Percentiles rank a stretch among this genome's conserved stretches.
Conservation (phyloP, 139 green algal species). For the Pseudopediastrum boryanum region DNA sequence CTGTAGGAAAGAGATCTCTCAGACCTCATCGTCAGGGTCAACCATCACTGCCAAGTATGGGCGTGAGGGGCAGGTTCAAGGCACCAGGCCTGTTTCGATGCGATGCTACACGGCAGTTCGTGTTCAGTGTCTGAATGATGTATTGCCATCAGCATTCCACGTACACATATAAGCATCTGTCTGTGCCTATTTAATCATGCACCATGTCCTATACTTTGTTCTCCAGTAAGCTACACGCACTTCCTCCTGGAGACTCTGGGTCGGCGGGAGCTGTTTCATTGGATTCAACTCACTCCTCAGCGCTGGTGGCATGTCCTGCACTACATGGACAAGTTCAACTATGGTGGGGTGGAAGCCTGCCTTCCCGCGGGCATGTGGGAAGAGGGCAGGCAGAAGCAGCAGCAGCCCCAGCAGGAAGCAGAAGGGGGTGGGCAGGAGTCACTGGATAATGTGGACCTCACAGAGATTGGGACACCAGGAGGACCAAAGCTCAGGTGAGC, state of each 20-base stretch:
- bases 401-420: neutral
- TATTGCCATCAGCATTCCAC: too few species aligned
- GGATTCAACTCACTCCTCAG: slow-evolving; percentile 71
- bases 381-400: slow-evolving; percentile 16
- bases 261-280: slow-evolving; percentile 76
- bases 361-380: slow-evolving; percentile 35
- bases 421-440: neutral
- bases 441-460: slow-evolving; percentile 7
- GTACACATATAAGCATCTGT: too few species aligned
- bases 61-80: too few species aligned
- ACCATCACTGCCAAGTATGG: too few species aligned
- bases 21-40: too few species aligned
- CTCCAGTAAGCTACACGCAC: slow-evolving; percentile 70
- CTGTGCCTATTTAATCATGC: neutral
- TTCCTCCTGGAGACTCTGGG: slow-evolving; percentile 84
- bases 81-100: too few species aligned
- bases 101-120: too few species aligned
- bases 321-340: slow-evolving; percentile 86
- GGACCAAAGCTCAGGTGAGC: slow-evolving; percentile 33
- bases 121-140: too few species aligned
- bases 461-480: slow-evolving; percentile 26
- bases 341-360: slow-evolving; percentile 59
- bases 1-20: too few species aligned
- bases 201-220: neutral
- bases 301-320: slow-evolving; percentile 85